A percentile compares a stretch with the other conserved stretches of the same genome.
Conservation (phyloP, 495 filamentous ascomycete species). For the Pyrenula aspistea region DNA sequence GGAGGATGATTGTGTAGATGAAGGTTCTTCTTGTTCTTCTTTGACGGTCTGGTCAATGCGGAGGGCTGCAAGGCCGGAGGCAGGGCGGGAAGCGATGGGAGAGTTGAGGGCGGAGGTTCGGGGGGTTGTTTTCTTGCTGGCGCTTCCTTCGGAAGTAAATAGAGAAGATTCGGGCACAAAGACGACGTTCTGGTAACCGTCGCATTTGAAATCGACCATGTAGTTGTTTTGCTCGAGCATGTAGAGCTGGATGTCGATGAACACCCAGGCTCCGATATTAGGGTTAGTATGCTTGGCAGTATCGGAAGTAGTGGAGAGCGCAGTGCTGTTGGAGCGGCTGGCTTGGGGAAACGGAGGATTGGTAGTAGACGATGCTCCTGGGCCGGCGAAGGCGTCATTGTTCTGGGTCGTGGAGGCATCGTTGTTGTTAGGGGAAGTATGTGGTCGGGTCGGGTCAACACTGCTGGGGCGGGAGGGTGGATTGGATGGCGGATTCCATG, state of each 20-base stretch:
- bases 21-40: constrained; percentile 7
- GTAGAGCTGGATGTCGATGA: constrained; percentile 93
- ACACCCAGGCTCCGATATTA: constrained; percentile 48
- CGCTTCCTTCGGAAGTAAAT: constrained; percentile 14
- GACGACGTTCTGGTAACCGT: constrained; percentile 82
- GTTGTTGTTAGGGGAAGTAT: constrained; percentile 19
- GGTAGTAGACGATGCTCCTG: constrained; percentile 12
- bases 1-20: constrained; percentile 5
- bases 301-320: constrained; percentile 28
- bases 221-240: constrained; percentile 88
- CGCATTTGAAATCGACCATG: constrained; percentile 96
- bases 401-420: constrained; percentile 12
- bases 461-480: background rate
- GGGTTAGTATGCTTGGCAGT: constrained; percentile 17
- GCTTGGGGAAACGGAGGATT: constrained; percentile 11
- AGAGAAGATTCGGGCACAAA: constrained; percentile 13
- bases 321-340: constrained; percentile 13
- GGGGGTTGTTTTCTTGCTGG: constrained; percentile 3
- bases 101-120: background rate
- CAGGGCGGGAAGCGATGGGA: background rate
- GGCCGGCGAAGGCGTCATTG: constrained; percentile 10
- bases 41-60: background rate
- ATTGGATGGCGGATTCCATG: background rate
- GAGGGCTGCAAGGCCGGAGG: background rate
- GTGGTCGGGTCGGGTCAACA: background rate